phyloP scores from a whole-genome alignment of 768 basidiomycete species.

The Lactifluus pinguis region DNA sequence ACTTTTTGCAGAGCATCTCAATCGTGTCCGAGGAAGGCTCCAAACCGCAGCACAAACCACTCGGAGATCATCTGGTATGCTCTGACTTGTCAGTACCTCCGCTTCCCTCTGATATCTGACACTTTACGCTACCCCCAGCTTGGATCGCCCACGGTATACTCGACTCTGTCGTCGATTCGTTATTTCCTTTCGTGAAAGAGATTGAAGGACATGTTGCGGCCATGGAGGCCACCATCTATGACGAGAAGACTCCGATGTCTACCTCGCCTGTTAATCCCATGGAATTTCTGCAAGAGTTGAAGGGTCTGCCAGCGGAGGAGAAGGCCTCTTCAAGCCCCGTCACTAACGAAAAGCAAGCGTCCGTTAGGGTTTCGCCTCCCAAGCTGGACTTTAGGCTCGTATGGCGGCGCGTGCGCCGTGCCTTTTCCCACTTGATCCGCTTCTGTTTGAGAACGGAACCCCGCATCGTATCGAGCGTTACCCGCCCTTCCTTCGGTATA shows the following conservation, averaged over 20 bases:
- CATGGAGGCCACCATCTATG: conserved; percentile 59
- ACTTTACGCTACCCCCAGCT: conserved; percentile 36
- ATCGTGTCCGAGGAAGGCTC: conserved; percentile 66
- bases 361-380: conserved; percentile 21
- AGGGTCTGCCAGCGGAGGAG: not conserved
- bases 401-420: conserved; percentile 31
- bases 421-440: conserved; percentile 14
- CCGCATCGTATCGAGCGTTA: conserved; percentile 13
- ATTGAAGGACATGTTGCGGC: conserved; percentile 45
- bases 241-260: conserved; percentile 17
- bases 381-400: conserved; percentile 25
- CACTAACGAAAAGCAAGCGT: conserved; percentile 3
- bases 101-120: not conserved
- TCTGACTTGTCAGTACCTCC: not conserved
- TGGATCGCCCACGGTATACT: conserved; percentile 92
- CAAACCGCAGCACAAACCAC: conserved; percentile 50
- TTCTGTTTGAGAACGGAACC: not conserved
- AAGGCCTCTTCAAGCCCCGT: not conserved
- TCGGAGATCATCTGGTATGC: conserved; percentile 64
- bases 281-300: not conserved
- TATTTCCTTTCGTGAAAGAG: conserved; percentile 75
- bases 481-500: conserved; percentile 41
- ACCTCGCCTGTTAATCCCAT: not conserved
- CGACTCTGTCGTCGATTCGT: conserved; percentile 90
- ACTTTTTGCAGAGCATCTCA: conserved; percentile 51